Base-by-base conservation (phyloP, 2,329 filamentous ascomycete species). In the Pseudogymnoascus sp. region DNA sequence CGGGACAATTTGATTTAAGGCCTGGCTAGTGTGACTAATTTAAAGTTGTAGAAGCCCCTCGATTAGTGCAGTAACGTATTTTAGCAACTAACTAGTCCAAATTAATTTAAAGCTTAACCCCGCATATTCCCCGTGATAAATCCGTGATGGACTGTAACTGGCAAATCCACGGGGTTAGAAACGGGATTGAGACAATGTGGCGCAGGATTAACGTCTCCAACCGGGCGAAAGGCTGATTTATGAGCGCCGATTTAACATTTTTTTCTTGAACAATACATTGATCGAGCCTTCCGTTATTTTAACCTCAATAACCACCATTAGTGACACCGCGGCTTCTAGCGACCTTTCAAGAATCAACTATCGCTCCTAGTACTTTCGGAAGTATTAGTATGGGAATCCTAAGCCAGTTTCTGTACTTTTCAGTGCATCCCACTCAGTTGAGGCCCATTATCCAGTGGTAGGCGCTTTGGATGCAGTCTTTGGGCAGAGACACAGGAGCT, bases 401-500 rank as follows among this genome's bases (percentile, higher is more conserved):
- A 60, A 71, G 69, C 61, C 79, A 84, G 67, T 74, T 85, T 63
- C 71, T 89, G 65, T 94, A 93, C 78, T 89, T 86, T 70, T 74
- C 86, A 62, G 77, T 89, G 66, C 91, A 95, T 75, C 88, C 90
- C 35, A 81, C 80, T 67, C 82, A 96, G 77, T 77, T 96, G 73
- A 86, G 90, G 70, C 81, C 88, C 54, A 91, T 96, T 65, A 80
- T 96, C 64, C 91, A 96, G 86, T 96, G 91, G 91, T 94, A 80
- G 7, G n/a, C 7, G 25, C 8, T 11, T 22, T 28, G 41, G 9
- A 12, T 11, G 6, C 16, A 25, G 16, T 6, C 1, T 11, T 11
- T 18, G 18, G 5, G 14, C 12, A 8, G 8, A 25, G 20, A 2
- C 16, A 43, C 18, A 9, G 20, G 6, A 34, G 30, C 58, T 61